Evolutionary conservation across 257 asterid genomes (phyloP).

Genomic region (Rubia yunnanensis): DNA sequence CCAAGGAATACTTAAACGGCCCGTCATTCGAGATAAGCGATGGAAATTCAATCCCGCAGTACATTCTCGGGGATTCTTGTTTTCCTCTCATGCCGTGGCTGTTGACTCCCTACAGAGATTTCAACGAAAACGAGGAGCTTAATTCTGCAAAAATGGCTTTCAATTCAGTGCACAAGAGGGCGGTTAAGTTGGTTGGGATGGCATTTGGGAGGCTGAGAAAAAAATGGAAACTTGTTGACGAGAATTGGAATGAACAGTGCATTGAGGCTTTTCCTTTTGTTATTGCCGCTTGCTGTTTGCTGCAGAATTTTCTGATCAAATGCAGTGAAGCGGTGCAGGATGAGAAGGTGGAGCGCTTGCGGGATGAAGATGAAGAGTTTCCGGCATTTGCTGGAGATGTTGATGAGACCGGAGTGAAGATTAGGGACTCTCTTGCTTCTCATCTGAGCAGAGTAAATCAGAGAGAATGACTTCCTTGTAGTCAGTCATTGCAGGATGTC

Average conservation of each 20-base stretch:
- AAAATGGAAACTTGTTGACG: constrained; percentile 75
- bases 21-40: constrained; percentile 45
- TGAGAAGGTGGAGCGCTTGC: constrained; percentile 29
- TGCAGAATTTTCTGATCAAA: constrained; percentile 89
- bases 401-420: constrained; percentile 50
- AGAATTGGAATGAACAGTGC: constrained; percentile 59
- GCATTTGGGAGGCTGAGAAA: constrained; percentile 50
- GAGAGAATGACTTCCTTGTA: constrained; percentile 25
- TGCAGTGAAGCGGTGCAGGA: constrained; percentile 61
- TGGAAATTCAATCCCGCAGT: constrained; percentile 57
- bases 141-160: constrained; percentile 41
- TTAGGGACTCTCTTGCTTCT: constrained; percentile 63
- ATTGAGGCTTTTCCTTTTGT: constrained; percentile 78
- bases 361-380: constrained; percentile 26
- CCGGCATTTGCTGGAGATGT: constrained; percentile 45
- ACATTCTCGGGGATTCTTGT: constrained; percentile 68
- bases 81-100: constrained; percentile 80
- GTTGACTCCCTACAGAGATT: constrained; percentile 45
- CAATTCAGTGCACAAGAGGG: constrained; percentile 48
- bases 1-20: constrained; percentile 58
- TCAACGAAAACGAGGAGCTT: constrained; percentile 16
- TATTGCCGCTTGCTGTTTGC: constrained; percentile 64
- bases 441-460: constrained; percentile 60
- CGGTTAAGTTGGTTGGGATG: constrained; percentile 49
- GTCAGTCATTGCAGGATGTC: not conserved